Evolutionary conservation across 2,329 filamentous ascomycete species (phyloP).

Genomic region (Leptosphaerulina australis): DNA sequence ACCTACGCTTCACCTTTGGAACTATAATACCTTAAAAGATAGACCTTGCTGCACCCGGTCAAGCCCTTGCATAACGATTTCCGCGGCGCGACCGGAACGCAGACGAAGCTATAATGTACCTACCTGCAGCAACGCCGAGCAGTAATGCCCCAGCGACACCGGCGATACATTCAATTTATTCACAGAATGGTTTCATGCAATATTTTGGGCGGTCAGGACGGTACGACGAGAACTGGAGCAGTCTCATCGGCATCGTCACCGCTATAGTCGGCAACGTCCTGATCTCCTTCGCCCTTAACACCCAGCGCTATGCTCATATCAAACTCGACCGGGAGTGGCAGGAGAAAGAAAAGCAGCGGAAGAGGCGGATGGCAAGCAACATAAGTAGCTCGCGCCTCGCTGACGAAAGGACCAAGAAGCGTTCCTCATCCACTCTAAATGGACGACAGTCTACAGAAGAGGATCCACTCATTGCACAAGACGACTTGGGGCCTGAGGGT

Average conservation of each 20-base stretch:
- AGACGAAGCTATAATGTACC: conserved; percentile 8
- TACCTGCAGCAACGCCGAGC: conserved; percentile 20
- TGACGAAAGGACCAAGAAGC: conserved; percentile 35
- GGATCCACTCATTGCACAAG: conserved; percentile 3
- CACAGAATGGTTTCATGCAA: conserved; percentile 15
- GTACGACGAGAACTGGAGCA: conserved; percentile 71
- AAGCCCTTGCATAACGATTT: conserved; percentile 36
- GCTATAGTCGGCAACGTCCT: conserved; percentile 92
- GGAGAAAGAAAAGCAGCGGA: conserved; percentile 50
- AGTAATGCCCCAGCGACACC: conserved; percentile 25
- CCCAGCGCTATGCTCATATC: conserved; percentile 94
- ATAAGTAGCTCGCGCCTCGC: conserved; percentile 49
- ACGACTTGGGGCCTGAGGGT: background rate
- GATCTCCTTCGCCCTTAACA: conserved; percentile 94
- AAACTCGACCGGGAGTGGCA: conserved; percentile 74
- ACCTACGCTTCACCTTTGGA: conserved; percentile 2
- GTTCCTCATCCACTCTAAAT: background rate
- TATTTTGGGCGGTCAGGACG: conserved; percentile 19
- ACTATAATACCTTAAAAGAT: background rate
- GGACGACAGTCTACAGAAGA: conserved; percentile 8
- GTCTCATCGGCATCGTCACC: conserved; percentile 90
- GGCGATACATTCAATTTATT: conserved; percentile 21
- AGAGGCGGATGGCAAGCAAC: conserved; percentile 47
- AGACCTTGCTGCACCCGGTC: conserved; percentile 6
- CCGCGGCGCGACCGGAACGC: conserved; percentile 27